A percentile compares a stretch with the other conserved stretches of the same genome.
Conservation (phyloP, 768 basidiomycete genomes). For the Tephrocybe sp. region DNA sequence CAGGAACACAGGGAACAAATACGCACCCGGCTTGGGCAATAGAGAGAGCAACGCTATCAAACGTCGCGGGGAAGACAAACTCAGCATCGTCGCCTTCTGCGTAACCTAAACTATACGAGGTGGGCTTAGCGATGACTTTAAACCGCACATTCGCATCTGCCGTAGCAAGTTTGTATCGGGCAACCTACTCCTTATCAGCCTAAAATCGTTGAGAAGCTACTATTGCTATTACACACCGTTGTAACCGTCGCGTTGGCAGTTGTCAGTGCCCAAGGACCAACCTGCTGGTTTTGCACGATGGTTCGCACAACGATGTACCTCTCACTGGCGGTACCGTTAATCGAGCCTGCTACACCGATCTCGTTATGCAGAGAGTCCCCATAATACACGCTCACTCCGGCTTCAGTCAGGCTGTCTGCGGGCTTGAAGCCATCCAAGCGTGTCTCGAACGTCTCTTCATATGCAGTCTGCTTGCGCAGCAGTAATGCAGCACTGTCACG, state of each 20-base stretch:
- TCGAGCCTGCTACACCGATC: conserved; percentile 29
- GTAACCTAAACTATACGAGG: conserved; percentile 32
- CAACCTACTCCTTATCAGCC: conserved; percentile 12
- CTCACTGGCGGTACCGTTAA: conserved; percentile 16
- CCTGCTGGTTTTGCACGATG: conserved; percentile 29
- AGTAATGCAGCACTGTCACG: conserved; percentile 36
- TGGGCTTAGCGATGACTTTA: conserved; percentile 27
- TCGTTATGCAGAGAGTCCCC: conserved; percentile 38
- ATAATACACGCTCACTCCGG: conserved; percentile 36
- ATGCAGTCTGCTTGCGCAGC: conserved; percentile 36
- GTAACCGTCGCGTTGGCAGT: conserved; percentile 28
- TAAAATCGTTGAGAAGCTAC: too few species aligned
- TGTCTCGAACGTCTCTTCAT: conserved; percentile 38
- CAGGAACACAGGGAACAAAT: background rate
- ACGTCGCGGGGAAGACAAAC: conserved; percentile 25
- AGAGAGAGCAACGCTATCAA: conserved; percentile 33
- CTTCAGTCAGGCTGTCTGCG: conserved; percentile 31
- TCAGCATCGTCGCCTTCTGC: conserved; percentile 28
- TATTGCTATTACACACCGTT: conserved; percentile 28
- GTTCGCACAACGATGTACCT: conserved; percentile 29
- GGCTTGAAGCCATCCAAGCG: conserved; percentile 30
- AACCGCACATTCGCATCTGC: conserved; percentile 26
- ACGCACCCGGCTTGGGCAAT: conserved; percentile 33
- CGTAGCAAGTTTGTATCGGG: conserved; percentile 21
- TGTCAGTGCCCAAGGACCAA: conserved; percentile 35